Evolutionary conservation across 352 stramenopile genomes (phyloP), one percentile per base, ranked within the genome.

Genomic region (Blastocystis sp.): DNA sequence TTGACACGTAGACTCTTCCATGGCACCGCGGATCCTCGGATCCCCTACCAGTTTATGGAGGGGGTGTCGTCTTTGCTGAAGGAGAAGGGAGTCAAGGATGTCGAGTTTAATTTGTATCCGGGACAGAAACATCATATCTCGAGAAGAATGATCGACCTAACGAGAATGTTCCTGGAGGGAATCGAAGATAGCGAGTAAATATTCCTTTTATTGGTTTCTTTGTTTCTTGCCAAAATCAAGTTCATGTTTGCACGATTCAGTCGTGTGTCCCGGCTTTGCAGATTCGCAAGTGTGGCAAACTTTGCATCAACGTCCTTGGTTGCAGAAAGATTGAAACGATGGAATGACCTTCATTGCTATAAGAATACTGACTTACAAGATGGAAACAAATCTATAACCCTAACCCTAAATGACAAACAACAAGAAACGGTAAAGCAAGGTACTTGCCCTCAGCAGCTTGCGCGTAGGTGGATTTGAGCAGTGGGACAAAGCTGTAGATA

Each of bases 121-220:
- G 73, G 53, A 34, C 43, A 66, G 29, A 84, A 84, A 45, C 73
- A 84, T 43, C 26, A 66, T 13, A 84, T 84, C 56, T 66, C 73
- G 50, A 66, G 53, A 34, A 84, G 73, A 26, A 84, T 84, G 73
- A 29, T 84, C 15, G 73, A 84, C 29, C 1, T 84, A 5, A 47
- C 73, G n/a, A 64, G 54, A 29, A 37, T 39, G 9, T 84, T 84
- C 47, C 41, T 84, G 47, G 34, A 59, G 50, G 50, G 50, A 63
- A 26, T 47, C 26, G 23, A 84, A 41, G 41, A 37, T 84, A 55
- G 43, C 4, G 68, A 69, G 18, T 77, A 23, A 84, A 43, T 55
- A 50, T 29, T 54, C 29, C 26, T 80, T 37, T 80, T 59, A 63
- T 66, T 84, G 56, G 54, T 84, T 84, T 26, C 18, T 20, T 45